Evolutionary conservation across 331 rosid species (phyloP).

Genomic region (Rhamnella rubrinervis): DNA sequence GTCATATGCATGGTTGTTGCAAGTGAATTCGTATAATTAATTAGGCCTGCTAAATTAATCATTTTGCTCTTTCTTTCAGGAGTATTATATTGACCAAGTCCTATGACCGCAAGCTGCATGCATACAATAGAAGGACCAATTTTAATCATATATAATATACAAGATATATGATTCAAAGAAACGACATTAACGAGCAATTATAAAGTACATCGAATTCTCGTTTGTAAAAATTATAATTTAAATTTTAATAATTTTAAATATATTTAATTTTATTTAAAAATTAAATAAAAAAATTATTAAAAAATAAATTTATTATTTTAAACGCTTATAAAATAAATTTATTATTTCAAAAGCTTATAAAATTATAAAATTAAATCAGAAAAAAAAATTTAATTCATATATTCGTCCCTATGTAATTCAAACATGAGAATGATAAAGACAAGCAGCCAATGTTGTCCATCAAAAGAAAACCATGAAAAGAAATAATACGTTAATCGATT

Average conservation of each 20-base stretch:
- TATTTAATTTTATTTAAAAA: no score
- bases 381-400: not conserved
- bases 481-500: not conserved
- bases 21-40: not conserved
- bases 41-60: not conserved
- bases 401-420: not conserved
- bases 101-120: not conserved
- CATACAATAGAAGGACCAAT: not conserved
- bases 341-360: no score
- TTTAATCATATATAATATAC: not conserved
- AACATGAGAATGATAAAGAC: not conserved
- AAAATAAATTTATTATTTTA: no score
- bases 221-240: no score
- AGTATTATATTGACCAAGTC: slow-evolving; percentile 28
- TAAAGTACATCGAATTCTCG: no score
- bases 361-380: no score
- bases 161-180: not conserved
- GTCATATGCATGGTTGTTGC: slow-evolving; percentile 5
- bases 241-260: no score
- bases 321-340: no score
- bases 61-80: not conserved
- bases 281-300: no score
- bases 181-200: not conserved
- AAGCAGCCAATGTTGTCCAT: slow-evolving; percentile 38
- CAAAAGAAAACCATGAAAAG: slow-evolving; percentile 4